phyloP scores from a whole-genome alignment of 352 stramenopile genomes.

The Phytophthora pisi region DNA sequence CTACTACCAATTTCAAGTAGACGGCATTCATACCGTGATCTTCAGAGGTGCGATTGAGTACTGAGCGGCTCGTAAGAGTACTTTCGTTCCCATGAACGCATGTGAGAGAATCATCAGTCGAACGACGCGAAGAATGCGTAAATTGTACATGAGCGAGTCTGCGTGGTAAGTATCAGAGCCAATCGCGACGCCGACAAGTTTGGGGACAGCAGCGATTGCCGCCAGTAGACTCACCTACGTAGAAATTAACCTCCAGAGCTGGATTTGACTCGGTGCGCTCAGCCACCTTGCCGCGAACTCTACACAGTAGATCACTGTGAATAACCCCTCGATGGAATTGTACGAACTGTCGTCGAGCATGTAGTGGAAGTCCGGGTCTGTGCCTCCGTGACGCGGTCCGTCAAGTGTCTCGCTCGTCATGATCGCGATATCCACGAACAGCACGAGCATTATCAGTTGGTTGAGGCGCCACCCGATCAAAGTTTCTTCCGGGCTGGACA shows the following conservation, averaged over 20 bases:
- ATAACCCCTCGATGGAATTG: slow-evolving; percentile 25
- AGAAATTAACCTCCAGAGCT: slow-evolving; percentile 32
- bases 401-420: slow-evolving; percentile 50
- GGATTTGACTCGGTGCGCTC: slow-evolving; percentile 21
- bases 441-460: slow-evolving; percentile 31
- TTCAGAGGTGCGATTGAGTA: slow-evolving; percentile 44
- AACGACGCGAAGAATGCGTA: slow-evolving; percentile 40
- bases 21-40: slow-evolving; percentile 36
- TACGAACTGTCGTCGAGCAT: slow-evolving; percentile 27
- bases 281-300: slow-evolving; percentile 41
- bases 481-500: slow-evolving; percentile 42
- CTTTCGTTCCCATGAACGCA: slow-evolving; percentile 46
- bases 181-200: slow-evolving; percentile 4
- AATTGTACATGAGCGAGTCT: slow-evolving; percentile 22
- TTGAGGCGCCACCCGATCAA: slow-evolving; percentile 39
- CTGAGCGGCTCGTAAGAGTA: slow-evolving; percentile 33
- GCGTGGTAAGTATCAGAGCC: slow-evolving; percentile 3
- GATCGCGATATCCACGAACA: slow-evolving; percentile 39
- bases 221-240: slow-evolving; percentile 38
- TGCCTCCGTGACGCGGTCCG: slow-evolving; percentile 40
- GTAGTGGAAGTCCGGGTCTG: slow-evolving; percentile 46
- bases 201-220: slow-evolving; percentile 33
- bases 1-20: neutral
- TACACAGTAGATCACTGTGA: slow-evolving; percentile 43
- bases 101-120: slow-evolving; percentile 36